Percentiles rank a stretch among this genome's conserved stretches.
phyloP scores from a whole-genome alignment of 495 filamentous ascomycete genomes.

The Neohortaea acidophila region DNA sequence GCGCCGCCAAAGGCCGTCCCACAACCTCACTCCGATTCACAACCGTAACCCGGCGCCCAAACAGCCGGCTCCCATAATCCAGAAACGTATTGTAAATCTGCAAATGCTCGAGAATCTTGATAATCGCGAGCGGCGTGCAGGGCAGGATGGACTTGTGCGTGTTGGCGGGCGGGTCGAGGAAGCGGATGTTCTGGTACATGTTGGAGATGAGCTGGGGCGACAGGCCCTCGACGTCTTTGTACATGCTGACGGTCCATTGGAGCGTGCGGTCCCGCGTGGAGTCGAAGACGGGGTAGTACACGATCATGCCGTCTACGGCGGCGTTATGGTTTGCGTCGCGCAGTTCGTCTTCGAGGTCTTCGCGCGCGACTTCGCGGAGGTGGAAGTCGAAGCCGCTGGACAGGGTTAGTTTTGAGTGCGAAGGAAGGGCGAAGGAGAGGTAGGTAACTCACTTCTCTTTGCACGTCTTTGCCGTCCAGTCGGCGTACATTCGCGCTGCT shows the following conservation, averaged over 20 bases:
- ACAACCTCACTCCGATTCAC: constrained; percentile 94
- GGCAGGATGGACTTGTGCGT: constrained; percentile 80
- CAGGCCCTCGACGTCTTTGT: constrained; percentile 92
- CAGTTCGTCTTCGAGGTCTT: constrained; percentile 75
- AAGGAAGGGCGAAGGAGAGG: background rate
- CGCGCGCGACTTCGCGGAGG: constrained; percentile 65
- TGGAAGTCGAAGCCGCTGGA: constrained; percentile 76
- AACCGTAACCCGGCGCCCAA: constrained; percentile 81
- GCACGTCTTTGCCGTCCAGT: constrained; percentile 94
- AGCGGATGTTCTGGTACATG: constrained; percentile 97
- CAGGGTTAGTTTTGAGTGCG: background rate
- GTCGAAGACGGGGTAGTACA: constrained; percentile 97
- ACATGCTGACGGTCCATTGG: constrained; percentile 78
- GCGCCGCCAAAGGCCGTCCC: constrained; percentile 79
- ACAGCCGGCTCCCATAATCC: constrained; percentile 81
- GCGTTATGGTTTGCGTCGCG: constrained; percentile 65
- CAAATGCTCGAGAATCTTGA: constrained; percentile 92
- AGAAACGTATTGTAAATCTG: constrained; percentile 94
- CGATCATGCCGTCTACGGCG: constrained; percentile 77
- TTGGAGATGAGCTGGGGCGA: constrained; percentile 92
- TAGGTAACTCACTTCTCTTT: constrained; percentile 61
- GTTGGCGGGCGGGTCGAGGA: constrained; percentile 59
- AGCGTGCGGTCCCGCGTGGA: constrained; percentile 78
- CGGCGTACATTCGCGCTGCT: constrained; percentile 79
- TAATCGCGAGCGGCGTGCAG: constrained; percentile 84